Evolutionary conservation across 108 stramenopile genomes (phyloP).

Genomic region (Cyclotella cryptica): DNA sequence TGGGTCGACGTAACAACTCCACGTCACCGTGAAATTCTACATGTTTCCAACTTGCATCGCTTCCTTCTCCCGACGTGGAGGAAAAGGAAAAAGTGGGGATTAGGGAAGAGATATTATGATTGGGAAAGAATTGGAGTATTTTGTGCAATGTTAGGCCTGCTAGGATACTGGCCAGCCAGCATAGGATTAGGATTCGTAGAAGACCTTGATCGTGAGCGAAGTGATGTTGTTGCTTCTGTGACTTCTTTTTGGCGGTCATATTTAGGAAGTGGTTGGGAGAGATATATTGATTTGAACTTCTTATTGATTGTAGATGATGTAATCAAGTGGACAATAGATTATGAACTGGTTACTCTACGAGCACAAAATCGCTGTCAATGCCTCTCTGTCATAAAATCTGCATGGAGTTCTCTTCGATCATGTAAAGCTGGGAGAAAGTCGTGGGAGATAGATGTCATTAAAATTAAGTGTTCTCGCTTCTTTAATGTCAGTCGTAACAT

Average conservation of each 20-base stretch:
- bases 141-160: conserved; percentile 7
- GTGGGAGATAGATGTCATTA: too few relatives aligned
- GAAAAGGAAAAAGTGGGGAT: conserved; percentile 3
- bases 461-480: too few relatives aligned
- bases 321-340: neutral
- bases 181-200: conserved; percentile 7
- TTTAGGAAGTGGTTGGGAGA: neutral
- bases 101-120: neutral
- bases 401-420: too few relatives aligned
- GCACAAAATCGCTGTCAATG: too few relatives aligned
- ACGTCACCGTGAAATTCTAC: conserved; percentile 38
- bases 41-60: conserved; percentile 30
- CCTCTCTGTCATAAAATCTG: too few relatives aligned
- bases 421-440: too few relatives aligned
- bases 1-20: conserved; percentile 30
- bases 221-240: conserved; percentile 14
- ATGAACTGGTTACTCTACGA: too few relatives aligned
- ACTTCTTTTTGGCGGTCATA: conserved; percentile 11
- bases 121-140: conserved; percentile 10
- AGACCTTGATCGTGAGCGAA: conserved; percentile 24
- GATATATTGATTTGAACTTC: neutral
- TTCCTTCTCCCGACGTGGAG: neutral
- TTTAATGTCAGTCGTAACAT: too few relatives aligned
- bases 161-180: conserved; percentile 26
- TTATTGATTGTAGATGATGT: neutral